Base-by-base conservation (phyloP, 495 filamentous ascomycete genomes). In the Aspergillus sclerotioniger region DNA sequence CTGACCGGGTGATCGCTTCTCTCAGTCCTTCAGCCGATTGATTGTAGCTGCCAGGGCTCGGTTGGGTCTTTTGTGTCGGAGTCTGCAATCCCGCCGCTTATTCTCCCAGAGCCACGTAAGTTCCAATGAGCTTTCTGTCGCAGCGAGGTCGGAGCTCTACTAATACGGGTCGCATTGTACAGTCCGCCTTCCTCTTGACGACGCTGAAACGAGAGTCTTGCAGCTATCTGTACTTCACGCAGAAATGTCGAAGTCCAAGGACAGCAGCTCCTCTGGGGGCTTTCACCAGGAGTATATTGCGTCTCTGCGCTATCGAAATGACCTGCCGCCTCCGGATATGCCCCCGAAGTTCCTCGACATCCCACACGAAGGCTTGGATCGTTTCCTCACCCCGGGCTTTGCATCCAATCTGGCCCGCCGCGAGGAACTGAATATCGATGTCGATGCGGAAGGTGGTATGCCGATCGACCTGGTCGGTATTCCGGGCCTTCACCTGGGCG, bases 361-460 rank as follows among this genome's bases (percentile, higher is more conserved):
- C 61, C 93, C 94, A 7, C 96, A 93, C 64, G 90, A 89, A 54
- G 95, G 95, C 13, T 81, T 97, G 17, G 80, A 87, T 8, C 87
- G 91, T 64, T 98, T 96, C 71, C 92, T 93, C 13, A 87, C 86
- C 9, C 88, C 93, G 1, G 85, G 82, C 2, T 98, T 96, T 76
- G 90, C 91, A 21, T 92, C 91, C 31, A 87, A 90, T 51, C 73
- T 98, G 58, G 90, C 90, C 1, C 81, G 92, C 61, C 90, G 95
- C 59, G 92, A 98, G 75, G 86, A 92, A n/a, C 76, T 95, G 5
- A 96, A 96, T 59, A 92, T 98, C 52, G 94, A 98, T 71, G 91
- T 92, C 19, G 95, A 98, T 84, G 92, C 92, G 17, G 95, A 98
- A 77, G 84, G 96, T 57, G 94, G 95, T 35, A 97, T 98, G 93